Base-by-base conservation (phyloP, 2,329 filamentous ascomycete genomes). In the Colletotrichum chlorophyti region DNA sequence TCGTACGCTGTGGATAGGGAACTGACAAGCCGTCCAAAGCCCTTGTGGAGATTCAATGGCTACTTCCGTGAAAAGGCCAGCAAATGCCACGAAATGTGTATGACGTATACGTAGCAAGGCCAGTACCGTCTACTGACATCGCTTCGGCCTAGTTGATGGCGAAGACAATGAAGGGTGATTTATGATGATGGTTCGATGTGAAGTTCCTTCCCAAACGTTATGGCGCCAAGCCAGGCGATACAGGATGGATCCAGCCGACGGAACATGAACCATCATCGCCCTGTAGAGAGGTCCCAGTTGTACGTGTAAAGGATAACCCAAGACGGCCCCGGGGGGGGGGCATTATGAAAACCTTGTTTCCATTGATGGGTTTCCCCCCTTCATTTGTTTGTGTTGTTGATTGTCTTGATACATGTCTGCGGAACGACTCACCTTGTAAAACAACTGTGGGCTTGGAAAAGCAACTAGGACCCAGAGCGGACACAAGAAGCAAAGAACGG, bases 331-430 rank as follows among this genome's bases (percentile, higher is more conserved):
- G 31, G 27, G 37, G 31, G n/a, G n/a, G n/a, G n/a, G n/a, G n/a
- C n/a, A n/a, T n/a, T 37, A 32, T 14, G 29, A 40, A 15, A 23
- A 38, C 35, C 12, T 38, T 38, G 17, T 38, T 21, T 26, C n/a
- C n/a, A n/a, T n/a, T n/a, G n/a, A n/a, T n/a, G n/a, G n/a, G n/a
- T n/a, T n/a, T n/a, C n/a, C n/a, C n/a, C n/a, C n/a, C n/a, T n/a
- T 45, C 31, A 43, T 52, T 51, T 31, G 24, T 45, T 52, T 54
- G 43, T 45, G 50, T 46, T 53, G 11, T 43, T 57, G 40, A n/a
- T n/a, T 57, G 38, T 46, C 53, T 57, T 46, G 32, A 24, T 51
- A 42, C 37, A 42, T 42, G 48, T 51, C 48, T 43, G 14, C 27
- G 19, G 29, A 43, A 49, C 27, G 26, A 41, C 43, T 54, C 45